phyloP scores from a whole-genome alignment of 805 yeast genomes.

The Pichia deserticola region DNA sequence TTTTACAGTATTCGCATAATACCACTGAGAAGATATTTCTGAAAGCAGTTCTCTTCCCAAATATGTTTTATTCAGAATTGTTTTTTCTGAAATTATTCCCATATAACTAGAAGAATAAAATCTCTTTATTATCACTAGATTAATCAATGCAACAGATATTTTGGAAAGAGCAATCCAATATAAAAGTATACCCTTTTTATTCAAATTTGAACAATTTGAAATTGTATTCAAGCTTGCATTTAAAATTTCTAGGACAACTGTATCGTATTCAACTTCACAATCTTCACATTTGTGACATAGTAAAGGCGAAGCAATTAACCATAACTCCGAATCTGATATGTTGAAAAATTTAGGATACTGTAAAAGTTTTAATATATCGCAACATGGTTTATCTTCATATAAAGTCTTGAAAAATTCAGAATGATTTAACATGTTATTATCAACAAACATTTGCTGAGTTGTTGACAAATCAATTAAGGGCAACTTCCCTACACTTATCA shows the following conservation, averaged over 20 bases:
- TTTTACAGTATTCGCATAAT: neutral
- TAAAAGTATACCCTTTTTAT: neutral
- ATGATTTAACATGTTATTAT: neutral
- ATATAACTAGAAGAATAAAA: neutral
- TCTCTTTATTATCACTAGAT: neutral
- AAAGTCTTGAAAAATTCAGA: slow-evolving; percentile 1
- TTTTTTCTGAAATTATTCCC: neutral
- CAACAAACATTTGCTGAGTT: slow-evolving; percentile 4
- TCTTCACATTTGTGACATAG: slow-evolving; percentile 11
- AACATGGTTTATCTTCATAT: slow-evolving; percentile 2
- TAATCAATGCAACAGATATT: neutral
- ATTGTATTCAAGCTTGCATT: neutral
- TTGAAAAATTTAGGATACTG: neutral
- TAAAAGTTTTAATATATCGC: slow-evolving; percentile 6
- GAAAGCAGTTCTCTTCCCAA: neutral
- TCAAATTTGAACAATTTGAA: neutral
- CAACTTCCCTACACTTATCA: slow-evolving; percentile 12
- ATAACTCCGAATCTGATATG: neutral
- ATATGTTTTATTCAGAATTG: neutral
- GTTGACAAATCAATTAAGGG: slow-evolving; percentile 7
- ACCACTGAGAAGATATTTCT: slow-evolving; percentile 1
- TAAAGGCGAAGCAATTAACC: slow-evolving; percentile 12
- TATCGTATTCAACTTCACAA: slow-evolving; percentile 1
- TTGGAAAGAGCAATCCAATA: slow-evolving; percentile 2
- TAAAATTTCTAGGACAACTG: neutral